Percentiles rank a stretch among this genome's conserved stretches.
Evolutionary conservation across 495 filamentous ascomycete species (phyloP).

Genomic region (Clohesyomyces aquaticus): DNA sequence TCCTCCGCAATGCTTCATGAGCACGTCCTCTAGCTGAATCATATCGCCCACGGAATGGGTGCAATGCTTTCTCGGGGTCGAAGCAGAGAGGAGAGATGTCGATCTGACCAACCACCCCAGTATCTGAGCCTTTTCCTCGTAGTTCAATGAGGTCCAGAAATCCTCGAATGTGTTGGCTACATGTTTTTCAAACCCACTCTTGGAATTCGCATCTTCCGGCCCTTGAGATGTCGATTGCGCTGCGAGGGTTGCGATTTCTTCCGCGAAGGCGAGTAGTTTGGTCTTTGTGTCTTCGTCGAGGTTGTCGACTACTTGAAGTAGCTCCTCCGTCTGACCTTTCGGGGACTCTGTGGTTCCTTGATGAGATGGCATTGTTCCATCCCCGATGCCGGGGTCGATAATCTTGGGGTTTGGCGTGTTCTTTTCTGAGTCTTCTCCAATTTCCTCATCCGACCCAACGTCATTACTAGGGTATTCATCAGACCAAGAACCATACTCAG

Average conservation of each 20-base stretch:
- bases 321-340: too few relatives aligned
- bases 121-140: neutral
- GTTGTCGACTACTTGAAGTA: too few relatives aligned
- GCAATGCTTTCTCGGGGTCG: neutral
- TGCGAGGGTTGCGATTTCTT: neutral
- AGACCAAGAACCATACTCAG: neutral
- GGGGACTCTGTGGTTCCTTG: too few relatives aligned
- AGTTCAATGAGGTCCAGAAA: slow-evolving; percentile 3
- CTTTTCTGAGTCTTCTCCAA: too few relatives aligned
- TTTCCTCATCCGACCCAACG: too few relatives aligned
- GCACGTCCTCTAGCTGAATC: neutral
- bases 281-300: too few relatives aligned
- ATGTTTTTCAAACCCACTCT: neutral
- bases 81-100: neutral
- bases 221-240: neutral
- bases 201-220: neutral
- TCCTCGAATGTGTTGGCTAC: neutral
- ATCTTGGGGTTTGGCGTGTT: too few relatives aligned
- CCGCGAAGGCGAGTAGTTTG: too few relatives aligned
- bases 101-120: neutral
- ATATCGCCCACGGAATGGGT: neutral
- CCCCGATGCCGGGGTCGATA: slow-evolving; percentile 20
- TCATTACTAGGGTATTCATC: too few relatives aligned
- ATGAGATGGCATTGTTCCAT: too few relatives aligned
- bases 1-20: neutral